Conservation (phyloP, 2,329 filamentous ascomycete species). For the Ceratocystis papillata region DNA sequence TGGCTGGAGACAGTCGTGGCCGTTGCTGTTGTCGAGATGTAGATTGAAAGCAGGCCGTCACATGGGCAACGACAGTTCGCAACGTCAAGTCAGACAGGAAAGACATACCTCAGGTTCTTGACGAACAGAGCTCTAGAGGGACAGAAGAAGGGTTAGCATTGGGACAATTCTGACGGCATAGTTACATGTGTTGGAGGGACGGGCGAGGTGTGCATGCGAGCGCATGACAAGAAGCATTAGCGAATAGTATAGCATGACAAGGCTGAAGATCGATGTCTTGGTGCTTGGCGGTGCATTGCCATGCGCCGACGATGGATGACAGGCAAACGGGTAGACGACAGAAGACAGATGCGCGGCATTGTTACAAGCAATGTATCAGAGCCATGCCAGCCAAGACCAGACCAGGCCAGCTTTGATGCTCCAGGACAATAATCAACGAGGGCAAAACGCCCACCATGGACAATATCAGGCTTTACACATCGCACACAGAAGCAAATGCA, state of each 20-base stretch:
- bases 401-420: background rate
- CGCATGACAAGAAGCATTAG: background rate
- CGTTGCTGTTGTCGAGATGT: background rate
- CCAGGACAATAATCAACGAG: background rate
- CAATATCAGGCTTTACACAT: conserved; percentile 16
- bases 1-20: background rate
- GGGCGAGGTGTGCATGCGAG: background rate
- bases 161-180: background rate
- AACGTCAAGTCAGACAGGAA: background rate
- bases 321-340: background rate
- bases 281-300: background rate
- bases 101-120: conserved; percentile 87
- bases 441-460: background rate
- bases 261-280: background rate
- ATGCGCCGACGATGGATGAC: background rate
- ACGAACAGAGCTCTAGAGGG: conserved; percentile 87
- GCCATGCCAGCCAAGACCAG: background rate
- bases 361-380: conserved; percentile 12
- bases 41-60: background rate
- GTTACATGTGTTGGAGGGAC: background rate
- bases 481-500: conserved; percentile 9
- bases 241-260: conserved; percentile 1
- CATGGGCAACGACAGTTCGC: background rate
- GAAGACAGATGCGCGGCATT: conserved; percentile 16
- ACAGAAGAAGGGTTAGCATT: conserved; percentile 21